Conservation (phyloP, 495 filamentous ascomycete genomes). For the Hypoxylon trugodes region DNA sequence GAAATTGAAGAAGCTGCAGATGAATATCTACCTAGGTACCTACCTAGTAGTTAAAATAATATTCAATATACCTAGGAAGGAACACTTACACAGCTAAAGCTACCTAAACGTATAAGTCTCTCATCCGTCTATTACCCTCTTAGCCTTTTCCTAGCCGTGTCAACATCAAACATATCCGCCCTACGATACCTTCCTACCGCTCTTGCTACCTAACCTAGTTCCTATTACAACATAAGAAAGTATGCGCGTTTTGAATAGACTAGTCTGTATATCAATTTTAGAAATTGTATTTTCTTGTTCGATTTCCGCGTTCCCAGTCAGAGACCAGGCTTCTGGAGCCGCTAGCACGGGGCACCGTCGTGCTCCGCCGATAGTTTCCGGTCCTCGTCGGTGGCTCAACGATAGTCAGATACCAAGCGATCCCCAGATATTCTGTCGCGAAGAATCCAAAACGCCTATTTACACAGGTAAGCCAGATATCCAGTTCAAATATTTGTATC, state of each 20-base stretch:
- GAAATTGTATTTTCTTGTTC: neutral
- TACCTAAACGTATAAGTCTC: no score
- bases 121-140: no score
- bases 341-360: neutral
- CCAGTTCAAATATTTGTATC: neutral
- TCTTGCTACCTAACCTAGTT: neutral
- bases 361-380: neutral
- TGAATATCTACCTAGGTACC: no score
- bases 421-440: constrained; percentile 26
- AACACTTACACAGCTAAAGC: no score
- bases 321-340: neutral
- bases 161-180: no score
- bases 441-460: constrained; percentile 22
- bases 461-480: constrained; percentile 15
- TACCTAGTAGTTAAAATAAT: no score
- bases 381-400: constrained; percentile 13
- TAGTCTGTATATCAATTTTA: neutral
- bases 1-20: no score
- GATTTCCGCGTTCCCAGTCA: neutral
- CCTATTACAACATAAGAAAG: neutral
- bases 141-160: no score
- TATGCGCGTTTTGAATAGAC: constrained; percentile 4
- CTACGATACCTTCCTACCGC: no score
- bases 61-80: no score
- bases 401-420: constrained; percentile 2